Conservation (phyloP, 2,329 filamentous ascomycete species). For the Claviceps sp. region DNA sequence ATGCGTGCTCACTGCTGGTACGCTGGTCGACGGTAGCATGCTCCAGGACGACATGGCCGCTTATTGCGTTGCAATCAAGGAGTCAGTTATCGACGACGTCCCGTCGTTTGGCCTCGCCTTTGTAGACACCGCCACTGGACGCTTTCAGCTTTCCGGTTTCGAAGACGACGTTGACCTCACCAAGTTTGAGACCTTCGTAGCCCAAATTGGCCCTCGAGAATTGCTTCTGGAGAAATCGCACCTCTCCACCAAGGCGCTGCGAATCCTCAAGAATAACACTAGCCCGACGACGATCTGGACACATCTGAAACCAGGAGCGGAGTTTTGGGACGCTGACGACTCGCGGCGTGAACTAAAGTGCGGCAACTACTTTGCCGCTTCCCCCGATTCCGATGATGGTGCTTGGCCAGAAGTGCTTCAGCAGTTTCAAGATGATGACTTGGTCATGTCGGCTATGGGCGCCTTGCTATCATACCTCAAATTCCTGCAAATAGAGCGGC, state of each 20-base stretch:
- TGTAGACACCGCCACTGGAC: constrained; percentile 88
- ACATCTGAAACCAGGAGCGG: constrained; percentile 68
- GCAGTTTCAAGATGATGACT: constrained; percentile 61
- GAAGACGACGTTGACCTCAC: constrained; percentile 86
- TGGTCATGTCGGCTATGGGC: constrained; percentile 82
- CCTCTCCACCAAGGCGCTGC: constrained; percentile 75
- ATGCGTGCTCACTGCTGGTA: constrained; percentile 82
- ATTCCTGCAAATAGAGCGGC: constrained; percentile 76
- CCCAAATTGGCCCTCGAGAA: constrained; percentile 81
- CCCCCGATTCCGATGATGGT: constrained; percentile 41
- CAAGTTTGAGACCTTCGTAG: constrained; percentile 93
- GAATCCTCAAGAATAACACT: constrained; percentile 94
- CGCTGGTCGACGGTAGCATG: constrained; percentile 91
- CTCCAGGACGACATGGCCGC: constrained; percentile 96
- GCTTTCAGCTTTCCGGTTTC: constrained; percentile 89
- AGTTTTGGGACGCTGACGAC: constrained; percentile 83
- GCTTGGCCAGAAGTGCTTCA: constrained; percentile 65
- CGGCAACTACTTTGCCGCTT: constrained; percentile 62
- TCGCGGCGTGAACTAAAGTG: constrained; percentile 70
- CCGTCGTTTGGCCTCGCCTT: constrained; percentile 88
- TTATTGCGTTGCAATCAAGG: constrained; percentile 91
- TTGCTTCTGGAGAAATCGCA: constrained; percentile 77
- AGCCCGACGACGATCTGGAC: constrained; percentile 92
- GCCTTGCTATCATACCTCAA: constrained; percentile 79
- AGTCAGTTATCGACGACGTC: constrained; percentile 55